Conservation (phyloP, 139 green algal genomes). For the Desmodesmus armatus region DNA sequence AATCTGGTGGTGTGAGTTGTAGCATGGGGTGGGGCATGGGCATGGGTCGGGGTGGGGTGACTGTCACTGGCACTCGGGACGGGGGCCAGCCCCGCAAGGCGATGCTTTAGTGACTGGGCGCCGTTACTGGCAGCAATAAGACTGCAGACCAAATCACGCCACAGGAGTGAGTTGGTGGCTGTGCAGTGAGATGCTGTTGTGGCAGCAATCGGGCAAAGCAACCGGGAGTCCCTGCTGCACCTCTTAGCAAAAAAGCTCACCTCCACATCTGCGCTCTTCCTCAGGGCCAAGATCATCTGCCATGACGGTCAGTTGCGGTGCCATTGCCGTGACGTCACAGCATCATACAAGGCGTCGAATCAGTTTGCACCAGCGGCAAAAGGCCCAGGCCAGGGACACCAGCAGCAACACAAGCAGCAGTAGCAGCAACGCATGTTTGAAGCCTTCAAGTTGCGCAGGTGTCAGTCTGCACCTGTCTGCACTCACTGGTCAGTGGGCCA, state of each 20-base stretch:
- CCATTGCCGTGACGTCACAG: neutral
- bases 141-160: neutral
- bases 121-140: neutral
- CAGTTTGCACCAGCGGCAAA: neutral
- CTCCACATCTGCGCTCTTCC: constrained; percentile 36
- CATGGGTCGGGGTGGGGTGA: no score
- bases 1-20: no score
- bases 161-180: neutral
- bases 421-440: neutral
- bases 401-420: neutral
- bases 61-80: neutral
- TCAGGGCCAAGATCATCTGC: constrained; percentile 54
- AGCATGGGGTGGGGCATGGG: no score
- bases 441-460: neutral
- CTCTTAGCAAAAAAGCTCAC: neutral
- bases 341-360: neutral
- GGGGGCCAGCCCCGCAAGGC: neutral
- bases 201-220: neutral
- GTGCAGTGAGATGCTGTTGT: neutral
- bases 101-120: neutral
- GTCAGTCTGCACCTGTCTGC: neutral
- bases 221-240: neutral
- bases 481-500: no score
- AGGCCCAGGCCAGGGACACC: neutral
- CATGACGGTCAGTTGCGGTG: constrained; percentile 39